Conservation (phyloP, 2,329 filamentous ascomycete species). For the Phaeosphaeria sp. region DNA sequence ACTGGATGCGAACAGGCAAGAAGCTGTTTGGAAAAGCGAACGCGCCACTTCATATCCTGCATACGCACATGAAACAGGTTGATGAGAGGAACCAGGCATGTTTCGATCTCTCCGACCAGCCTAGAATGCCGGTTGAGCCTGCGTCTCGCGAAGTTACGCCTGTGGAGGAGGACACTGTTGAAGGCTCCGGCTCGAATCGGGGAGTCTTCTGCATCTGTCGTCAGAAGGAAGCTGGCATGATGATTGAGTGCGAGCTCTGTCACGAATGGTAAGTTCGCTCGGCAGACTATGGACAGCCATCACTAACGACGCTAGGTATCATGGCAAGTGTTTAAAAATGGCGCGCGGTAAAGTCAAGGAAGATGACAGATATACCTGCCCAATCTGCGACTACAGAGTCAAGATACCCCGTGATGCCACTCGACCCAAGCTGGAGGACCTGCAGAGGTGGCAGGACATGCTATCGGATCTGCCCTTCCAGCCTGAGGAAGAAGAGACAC, state of each 20-base stretch:
- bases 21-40: slow-evolving; percentile 98
- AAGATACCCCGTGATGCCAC: slow-evolving; percentile 97
- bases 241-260: slow-evolving; percentile 98
- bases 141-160: slow-evolving; percentile 82
- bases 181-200: slow-evolving; percentile 59
- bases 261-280: slow-evolving; percentile 81
- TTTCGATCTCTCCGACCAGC: slow-evolving; percentile 89
- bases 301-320: slow-evolving; percentile 72
- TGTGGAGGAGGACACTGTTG: slow-evolving; percentile 53
- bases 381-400: slow-evolving; percentile 96
- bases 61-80: slow-evolving; percentile 92
- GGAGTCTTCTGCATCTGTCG: slow-evolving; percentile 98
- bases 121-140: slow-evolving; percentile 88
- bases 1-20: slow-evolving; percentile 99
- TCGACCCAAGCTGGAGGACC: slow-evolving; percentile 90
- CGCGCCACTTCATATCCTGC: slow-evolving; percentile 92
- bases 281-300: background rate
- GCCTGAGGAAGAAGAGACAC: slow-evolving; percentile 88
- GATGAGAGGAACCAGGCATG: slow-evolving; percentile 87
- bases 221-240: slow-evolving; percentile 92
- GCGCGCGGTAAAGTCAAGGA: slow-evolving; percentile 97
- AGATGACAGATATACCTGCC: slow-evolving; percentile 97
- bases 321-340: slow-evolving; percentile 97
- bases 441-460: slow-evolving; percentile 84
- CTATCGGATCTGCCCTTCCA: slow-evolving; percentile 85